Evolutionary conservation across 805 yeast species (phyloP).

Genomic region (Metschnikowia matae): DNA sequence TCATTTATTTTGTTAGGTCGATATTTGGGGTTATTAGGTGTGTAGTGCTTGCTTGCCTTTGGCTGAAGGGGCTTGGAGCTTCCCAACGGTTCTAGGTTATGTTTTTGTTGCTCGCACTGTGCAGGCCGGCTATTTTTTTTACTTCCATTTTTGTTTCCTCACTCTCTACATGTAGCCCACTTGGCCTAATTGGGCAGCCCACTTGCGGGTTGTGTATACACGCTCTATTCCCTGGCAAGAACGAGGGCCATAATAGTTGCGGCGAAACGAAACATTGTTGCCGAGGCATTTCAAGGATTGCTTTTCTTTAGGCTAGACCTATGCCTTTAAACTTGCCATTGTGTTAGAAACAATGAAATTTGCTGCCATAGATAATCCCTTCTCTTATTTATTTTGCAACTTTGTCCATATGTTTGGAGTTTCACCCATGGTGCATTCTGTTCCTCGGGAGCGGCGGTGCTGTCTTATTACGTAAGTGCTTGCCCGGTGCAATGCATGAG

Average conservation of each 20-base stretch:
- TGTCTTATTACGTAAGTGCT: slow-evolving; percentile 2
- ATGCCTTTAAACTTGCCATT: not conserved
- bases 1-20: not conserved
- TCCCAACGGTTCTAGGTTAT: not conserved
- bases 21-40: too few species aligned
- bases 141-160: slow-evolving; percentile 5
- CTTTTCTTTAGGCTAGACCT: not conserved
- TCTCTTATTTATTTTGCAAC: not conserved
- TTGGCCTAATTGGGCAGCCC: slow-evolving; percentile 9
- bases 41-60: too few species aligned
- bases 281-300: not conserved
- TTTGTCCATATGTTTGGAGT: not conserved
- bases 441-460: not conserved
- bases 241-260: not conserved
- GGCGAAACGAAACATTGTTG: not conserved
- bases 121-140: slow-evolving; percentile 11
- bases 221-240: not conserved
- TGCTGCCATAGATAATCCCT: not conserved
- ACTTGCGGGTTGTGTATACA: not conserved
- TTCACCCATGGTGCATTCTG: not conserved
- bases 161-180: slow-evolving; percentile 11
- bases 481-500: slow-evolving; percentile 1
- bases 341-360: not conserved
- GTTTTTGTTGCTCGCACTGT: slow-evolving; percentile 5
- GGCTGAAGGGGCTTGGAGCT: not conserved